Percentiles rank a stretch among this genome's conserved stretches.
phyloP scores from a whole-genome alignment of 306 rosid genomes.

The Castanea crenata region DNA sequence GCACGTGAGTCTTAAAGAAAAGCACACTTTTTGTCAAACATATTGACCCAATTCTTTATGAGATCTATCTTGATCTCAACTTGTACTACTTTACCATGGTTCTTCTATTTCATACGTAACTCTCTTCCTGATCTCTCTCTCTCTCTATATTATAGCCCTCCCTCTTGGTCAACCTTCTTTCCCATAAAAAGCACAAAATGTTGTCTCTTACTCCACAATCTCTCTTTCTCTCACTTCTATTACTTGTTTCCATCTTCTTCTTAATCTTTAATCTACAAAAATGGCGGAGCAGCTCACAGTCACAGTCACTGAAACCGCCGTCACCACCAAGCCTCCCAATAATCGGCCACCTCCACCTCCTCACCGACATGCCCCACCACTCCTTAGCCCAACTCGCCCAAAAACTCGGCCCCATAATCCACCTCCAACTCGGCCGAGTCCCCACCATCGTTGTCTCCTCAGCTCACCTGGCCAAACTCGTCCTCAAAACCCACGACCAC shows the following conservation, averaged over 20 bases:
- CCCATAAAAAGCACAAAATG: too few species aligned
- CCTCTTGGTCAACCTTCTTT: too few species aligned
- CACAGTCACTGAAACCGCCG: slow-evolving; percentile 22
- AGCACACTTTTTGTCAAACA: too few species aligned
- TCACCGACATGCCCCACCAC: slow-evolving; percentile 27
- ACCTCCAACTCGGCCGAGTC: slow-evolving; percentile 39
- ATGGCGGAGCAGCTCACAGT: neutral
- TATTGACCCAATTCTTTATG: too few species aligned
- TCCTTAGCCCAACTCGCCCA: slow-evolving; percentile 16
- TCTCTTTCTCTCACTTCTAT: neutral
- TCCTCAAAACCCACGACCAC: slow-evolving; percentile 40
- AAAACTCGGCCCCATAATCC: slow-evolving; percentile 37
- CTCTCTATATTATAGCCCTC: too few species aligned
- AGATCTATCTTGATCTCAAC: too few species aligned
- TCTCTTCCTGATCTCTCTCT: too few species aligned
- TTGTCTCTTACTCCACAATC: neutral
- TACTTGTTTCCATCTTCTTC: neutral
- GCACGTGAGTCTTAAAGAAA: too few species aligned
- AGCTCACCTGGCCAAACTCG: slow-evolving; percentile 25
- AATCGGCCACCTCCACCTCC: slow-evolving; percentile 43
- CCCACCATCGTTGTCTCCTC: slow-evolving; percentile 36
- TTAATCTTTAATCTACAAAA: neutral
- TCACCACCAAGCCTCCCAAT: slow-evolving; percentile 34
- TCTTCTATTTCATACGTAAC: too few species aligned
- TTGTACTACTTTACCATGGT: too few species aligned